Evolutionary conservation across 2,329 filamentous ascomycete genomes (phyloP).

Genomic region (Chaetomium globosum): DNA sequence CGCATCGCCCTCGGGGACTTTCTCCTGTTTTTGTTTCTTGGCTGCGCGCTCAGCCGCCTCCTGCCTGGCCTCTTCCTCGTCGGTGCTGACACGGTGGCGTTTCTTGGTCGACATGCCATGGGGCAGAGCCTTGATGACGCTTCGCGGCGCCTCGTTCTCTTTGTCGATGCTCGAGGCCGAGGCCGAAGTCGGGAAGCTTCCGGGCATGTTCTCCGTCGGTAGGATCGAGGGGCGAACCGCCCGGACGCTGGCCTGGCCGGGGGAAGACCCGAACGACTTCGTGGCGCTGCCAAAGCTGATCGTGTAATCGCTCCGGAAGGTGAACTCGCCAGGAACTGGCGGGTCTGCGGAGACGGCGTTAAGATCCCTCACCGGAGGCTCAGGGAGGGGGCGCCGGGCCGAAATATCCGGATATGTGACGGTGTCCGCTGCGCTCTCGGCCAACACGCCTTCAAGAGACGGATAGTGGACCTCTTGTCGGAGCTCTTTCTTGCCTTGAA

Average conservation of each 20-base stretch:
- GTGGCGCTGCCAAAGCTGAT: conserved; percentile 58
- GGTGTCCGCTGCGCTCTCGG: conserved; percentile 35
- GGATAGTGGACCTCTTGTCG: conserved; percentile 43
- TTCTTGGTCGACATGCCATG: conserved; percentile 70
- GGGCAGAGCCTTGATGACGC: conserved; percentile 51
- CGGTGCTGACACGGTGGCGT: conserved; percentile 59
- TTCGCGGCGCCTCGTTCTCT: conserved; percentile 54
- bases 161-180: conserved; percentile 46
- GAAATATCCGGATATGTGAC: conserved; percentile 37
- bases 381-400: conserved; percentile 35
- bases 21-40: conserved; percentile 61
- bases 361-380: conserved; percentile 35
- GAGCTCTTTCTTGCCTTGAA: conserved; percentile 39
- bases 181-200: conserved; percentile 51
- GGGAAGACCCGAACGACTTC: conserved; percentile 59
- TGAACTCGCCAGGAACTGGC: conserved; percentile 61
- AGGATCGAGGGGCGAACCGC: conserved; percentile 59
- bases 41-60: conserved; percentile 53
- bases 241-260: conserved; percentile 63
- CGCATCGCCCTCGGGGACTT: conserved; percentile 55
- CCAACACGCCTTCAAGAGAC: conserved; percentile 40
- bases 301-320: conserved; percentile 67
- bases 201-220: conserved; percentile 54
- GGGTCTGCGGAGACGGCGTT: conserved; percentile 38
- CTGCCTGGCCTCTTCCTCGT: conserved; percentile 58